phyloP scores from a whole-genome alignment of 495 filamentous ascomycete genomes.

The Penicillium manginii region DNA sequence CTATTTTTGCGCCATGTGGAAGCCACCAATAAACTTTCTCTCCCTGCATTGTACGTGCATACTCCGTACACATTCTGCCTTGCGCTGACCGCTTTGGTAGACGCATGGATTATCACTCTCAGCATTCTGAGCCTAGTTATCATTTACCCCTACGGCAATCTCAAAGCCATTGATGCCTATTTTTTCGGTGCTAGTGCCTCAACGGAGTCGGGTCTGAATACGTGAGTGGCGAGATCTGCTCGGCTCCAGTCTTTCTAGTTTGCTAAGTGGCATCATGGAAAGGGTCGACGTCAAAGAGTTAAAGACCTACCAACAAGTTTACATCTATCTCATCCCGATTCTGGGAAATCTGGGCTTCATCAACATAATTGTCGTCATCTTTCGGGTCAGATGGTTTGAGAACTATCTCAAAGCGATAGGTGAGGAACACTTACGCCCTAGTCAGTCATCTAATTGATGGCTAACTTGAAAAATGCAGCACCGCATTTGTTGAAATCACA shows the following conservation, averaged over 20 bases:
- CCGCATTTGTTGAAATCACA: constrained; percentile 7
- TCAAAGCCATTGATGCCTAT: constrained; percentile 45
- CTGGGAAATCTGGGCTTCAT: constrained; percentile 39
- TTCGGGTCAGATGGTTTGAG: constrained; percentile 41
- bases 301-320: constrained; percentile 46
- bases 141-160: constrained; percentile 45
- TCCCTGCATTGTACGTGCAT: constrained; percentile 56
- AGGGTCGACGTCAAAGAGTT: constrained; percentile 41
- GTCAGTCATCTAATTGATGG: constrained; percentile 1
- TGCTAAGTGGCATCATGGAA: not conserved
- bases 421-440: constrained; percentile 4
- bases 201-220: constrained; percentile 47
- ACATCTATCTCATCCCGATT: constrained; percentile 39
- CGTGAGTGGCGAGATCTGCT: constrained; percentile 28
- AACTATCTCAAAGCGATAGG: constrained; percentile 31
- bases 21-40: constrained; percentile 65
- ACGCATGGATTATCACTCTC: constrained; percentile 41
- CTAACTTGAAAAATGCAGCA: constrained; percentile 7
- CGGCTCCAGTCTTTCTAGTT: not conserved
- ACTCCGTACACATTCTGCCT: not conserved
- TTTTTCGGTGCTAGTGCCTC: constrained; percentile 49
- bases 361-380: constrained; percentile 39
- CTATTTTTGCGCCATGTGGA: constrained; percentile 28
- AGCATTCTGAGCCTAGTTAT: constrained; percentile 39
- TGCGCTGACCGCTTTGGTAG: constrained; percentile 24